Evolutionary conservation across 2,329 filamentous ascomycete genomes (phyloP), one percentile per base, ranked within the genome.

Genomic region (Arthrobotrys conoides): DNA sequence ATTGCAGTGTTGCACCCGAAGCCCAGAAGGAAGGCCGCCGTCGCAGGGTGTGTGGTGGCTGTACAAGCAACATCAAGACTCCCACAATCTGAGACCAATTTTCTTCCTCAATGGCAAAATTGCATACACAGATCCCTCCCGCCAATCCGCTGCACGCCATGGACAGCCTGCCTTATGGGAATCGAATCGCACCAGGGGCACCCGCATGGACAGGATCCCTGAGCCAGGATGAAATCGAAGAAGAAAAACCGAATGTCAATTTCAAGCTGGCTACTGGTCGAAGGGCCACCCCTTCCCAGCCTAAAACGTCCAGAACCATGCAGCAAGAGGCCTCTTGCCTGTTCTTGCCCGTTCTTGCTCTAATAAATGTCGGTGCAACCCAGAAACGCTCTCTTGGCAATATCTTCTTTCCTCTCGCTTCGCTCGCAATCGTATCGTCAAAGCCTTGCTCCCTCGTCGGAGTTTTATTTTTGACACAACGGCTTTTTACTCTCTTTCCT

Each of bases 141-240:
- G 64, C 75, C 75, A 78, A 64, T 68, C 55, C 67, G 69, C 48
- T 69, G 64, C 3, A 16, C 12, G 14, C 38, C 38, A 41, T 41
- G 38, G 68, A 72, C 67, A 78, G 55, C 75, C 75, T 78, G 75
- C 75, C 75, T 78, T 78, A 71, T 78, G 75, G 41, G 75, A 69
- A 57, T 46, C 48, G 75, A 69, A 57, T 46, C 48, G 30, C 46
- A 22, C 64, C 64, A 75, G 63, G 71, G 63, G 44, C 55, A 22
- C 48, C 65, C 55, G 61, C 75, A 78, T 72, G 53, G 73, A 41
- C 38, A 72, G 48, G 69, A 76, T 72, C 75, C 75, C 75, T 78
- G 75, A 78, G 55, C 61, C 59, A 69, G 73, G 63, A 49, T 66
- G 16, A 30, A 61, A 61, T 49, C 49, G 49, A 63, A 46, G 53